Percentiles rank a stretch among this genome's conserved stretches.
These are phyloP conservation scores for Boletus huronensis DNA, from an alignment of 768 basidiomycete genomes.

Conservation along the genomic window DNA sequence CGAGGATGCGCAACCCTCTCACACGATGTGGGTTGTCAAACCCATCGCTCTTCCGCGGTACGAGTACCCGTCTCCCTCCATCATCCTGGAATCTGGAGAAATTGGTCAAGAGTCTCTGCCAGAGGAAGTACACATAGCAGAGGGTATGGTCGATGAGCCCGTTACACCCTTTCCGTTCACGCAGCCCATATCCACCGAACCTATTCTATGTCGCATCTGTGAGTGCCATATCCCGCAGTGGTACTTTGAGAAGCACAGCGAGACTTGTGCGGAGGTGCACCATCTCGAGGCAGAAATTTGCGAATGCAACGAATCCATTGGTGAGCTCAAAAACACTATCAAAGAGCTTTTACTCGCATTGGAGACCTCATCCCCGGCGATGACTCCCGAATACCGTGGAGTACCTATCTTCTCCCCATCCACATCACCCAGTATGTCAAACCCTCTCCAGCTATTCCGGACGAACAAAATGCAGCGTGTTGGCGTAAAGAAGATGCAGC, in stretches of 20 bases:
- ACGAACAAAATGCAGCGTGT: conserved; percentile 74
- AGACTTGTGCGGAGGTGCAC: conserved; percentile 96
- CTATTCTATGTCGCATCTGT: conserved; percentile 95
- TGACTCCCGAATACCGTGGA: conserved; percentile 79
- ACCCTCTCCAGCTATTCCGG: conserved; percentile 75
- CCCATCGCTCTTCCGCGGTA: conserved; percentile 71
- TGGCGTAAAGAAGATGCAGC: conserved; percentile 78
- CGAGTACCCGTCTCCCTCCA: conserved; percentile 61
- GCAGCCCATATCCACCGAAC: conserved; percentile 74
- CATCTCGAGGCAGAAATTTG: conserved; percentile 92
- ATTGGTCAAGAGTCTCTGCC: conserved; percentile 35
- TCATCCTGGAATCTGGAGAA: conserved; percentile 50
- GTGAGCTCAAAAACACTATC: conserved; percentile 83
- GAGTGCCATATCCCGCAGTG: conserved; percentile 95
- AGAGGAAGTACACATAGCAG: conserved; percentile 38
- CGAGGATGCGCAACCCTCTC: conserved; percentile 80
- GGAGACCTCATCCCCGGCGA: conserved; percentile 67
- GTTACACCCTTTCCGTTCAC: conserved; percentile 71
- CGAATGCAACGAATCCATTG: conserved; percentile 90
- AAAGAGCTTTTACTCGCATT: conserved; percentile 71
- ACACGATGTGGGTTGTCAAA: conserved; percentile 98
- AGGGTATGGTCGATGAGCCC: conserved; percentile 41
- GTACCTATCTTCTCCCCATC: conserved; percentile 79
- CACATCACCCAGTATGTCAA: conserved; percentile 65
- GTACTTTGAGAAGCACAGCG: conserved; percentile 99